phyloP scores from a whole-genome alignment of 306 rosid species.

The Macrotyloma uniflorum region DNA sequence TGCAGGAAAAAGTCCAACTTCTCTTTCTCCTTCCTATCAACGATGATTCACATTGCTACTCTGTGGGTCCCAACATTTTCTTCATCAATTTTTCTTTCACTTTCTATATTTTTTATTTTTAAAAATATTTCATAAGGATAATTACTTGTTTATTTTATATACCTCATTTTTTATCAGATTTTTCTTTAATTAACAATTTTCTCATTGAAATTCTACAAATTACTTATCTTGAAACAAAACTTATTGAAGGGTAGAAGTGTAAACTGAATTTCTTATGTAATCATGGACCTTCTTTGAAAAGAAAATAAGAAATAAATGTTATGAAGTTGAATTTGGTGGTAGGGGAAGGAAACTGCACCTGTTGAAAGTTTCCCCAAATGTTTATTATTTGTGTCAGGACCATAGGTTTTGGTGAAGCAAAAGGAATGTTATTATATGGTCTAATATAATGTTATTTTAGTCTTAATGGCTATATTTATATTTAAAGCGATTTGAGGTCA shows the following conservation, averaged over 20 bases:
- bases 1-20: slow-evolving; percentile 16
- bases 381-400: background rate
- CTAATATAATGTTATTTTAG: background rate
- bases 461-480: background rate
- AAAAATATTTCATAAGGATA: too few relatives aligned
- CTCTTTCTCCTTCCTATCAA: background rate
- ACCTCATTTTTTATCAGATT: too few relatives aligned
- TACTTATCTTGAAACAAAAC: too few relatives aligned
- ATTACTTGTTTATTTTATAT: too few relatives aligned
- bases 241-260: too few relatives aligned
- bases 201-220: too few relatives aligned
- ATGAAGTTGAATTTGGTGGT: background rate
- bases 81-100: background rate
- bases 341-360: background rate
- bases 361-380: background rate
- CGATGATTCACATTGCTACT: background rate
- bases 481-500: background rate
- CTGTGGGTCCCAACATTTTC: background rate
- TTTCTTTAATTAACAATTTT: too few relatives aligned
- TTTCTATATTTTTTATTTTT: too few relatives aligned
- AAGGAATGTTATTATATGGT: background rate
- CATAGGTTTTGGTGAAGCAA: background rate
- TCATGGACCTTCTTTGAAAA: too few relatives aligned
- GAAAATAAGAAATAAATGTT: background rate
- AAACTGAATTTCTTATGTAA: background rate